Evolutionary conservation across 495 filamentous ascomycete species (phyloP), one percentile per base, ranked within the genome.

Genomic region (Geoglossum glabrum): DNA sequence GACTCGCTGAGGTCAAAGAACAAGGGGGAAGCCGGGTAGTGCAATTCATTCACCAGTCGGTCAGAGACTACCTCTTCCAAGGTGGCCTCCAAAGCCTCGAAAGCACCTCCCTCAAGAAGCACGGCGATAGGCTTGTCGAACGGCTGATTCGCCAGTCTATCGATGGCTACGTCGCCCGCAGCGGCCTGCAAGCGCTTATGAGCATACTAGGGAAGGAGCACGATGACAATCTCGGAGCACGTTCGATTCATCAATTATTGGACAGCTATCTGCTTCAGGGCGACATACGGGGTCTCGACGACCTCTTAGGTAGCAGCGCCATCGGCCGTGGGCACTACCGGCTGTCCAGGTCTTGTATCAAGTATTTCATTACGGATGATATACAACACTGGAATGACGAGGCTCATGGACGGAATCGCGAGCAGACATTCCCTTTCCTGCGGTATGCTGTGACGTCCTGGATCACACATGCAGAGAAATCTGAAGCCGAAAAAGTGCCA

Each of bases 1-100:
- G 69, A 38, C 64, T 74, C 38, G 66, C 60, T 25, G 69, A 70
- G 57, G 60, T 68, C 13, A 62, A 55, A 13, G 8, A 30, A 38
- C 23, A 31, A 6, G 10, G 21, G 7, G 25, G 31, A 23, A 5
- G 15, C 28, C 30, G 6, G 7, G 50, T 54, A 40, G 36, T 15
- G 13, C 36, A 40, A 40, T 40, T 40, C 17, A 40, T 40, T 17
- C 36, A 40, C 36, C 6, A 40, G 17, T 40, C 36, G 13, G 36
- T 40, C 36, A 40, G 13, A 4, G 31, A 34, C 31, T 34, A 34
- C 31, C 31, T 34, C 31, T 4, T 34, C 31, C 31, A 11, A 34
- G 31, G 31, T 34, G 31, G 31, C 31, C 11, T 34, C 4, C 31
- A 34, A 11, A 34, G 31, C 11, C 31, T 34, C 31, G 31, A 34